Evolutionary conservation across 2,329 filamentous ascomycete genomes (phyloP), one percentile per base, ranked within the genome.

Genomic region (Paradendryphiella salina): DNA sequence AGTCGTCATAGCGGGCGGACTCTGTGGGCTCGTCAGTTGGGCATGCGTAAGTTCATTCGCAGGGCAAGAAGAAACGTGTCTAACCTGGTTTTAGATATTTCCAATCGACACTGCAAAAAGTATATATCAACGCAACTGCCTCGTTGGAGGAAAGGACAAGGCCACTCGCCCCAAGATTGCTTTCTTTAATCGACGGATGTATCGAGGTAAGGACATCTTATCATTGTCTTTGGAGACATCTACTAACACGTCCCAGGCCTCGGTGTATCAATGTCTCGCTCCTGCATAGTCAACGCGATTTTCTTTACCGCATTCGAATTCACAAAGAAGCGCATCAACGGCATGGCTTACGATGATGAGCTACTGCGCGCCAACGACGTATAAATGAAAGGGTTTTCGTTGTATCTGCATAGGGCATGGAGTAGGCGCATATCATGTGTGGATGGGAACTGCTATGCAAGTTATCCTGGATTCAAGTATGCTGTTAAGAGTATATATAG

Each of bases 241-340:
- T 18, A 14, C 42, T 42, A 10, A 46, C 50, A 56, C 14, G 4
- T 3, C 11, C 4, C n/a, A 78, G 76, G 78, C 23, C 80, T 95
- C 3, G 88, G 86, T 17, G 89, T 94, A 20, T 92, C 88, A 31
- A 92, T 94, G 85, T 82, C 84, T 59, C 85, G 90, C 48, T 92
- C 89, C 10, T 91, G 88, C 64, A 80, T 90, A 44, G 85, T 94
- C 61, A 95, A 95, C 70, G 89, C 89, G 60, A 88, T 95, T 64
- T 95, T 95, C 80, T 95, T 95, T 76, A 91, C 88, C 35, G 87
- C 86, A 32, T 95, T 94, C 70, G 90, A 95, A 75, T 86, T 90
- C 64, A 82, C 89, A 64, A 94, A 94, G 74, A 81, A 80, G 65
- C 70, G 72, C 42, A 78, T 81, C 69, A 81, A 81, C 53, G 57